Conservation (phyloP, 148 eudicot species). For the Gaultheria prostrata region DNA sequence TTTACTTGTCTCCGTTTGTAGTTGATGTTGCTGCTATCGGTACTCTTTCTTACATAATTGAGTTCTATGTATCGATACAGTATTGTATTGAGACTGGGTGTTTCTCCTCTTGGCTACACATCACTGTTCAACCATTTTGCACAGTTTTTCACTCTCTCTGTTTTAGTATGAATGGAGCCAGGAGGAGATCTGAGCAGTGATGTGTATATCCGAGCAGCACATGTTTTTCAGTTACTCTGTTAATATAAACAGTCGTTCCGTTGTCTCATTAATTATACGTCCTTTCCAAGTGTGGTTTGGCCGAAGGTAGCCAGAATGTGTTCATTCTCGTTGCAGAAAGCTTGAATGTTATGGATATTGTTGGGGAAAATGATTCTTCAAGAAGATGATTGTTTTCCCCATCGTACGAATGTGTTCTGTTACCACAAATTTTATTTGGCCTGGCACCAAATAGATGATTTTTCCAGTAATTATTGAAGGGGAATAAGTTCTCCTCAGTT, state of each 20-base stretch:
- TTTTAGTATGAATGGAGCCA: too few relatives aligned
- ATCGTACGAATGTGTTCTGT: not conserved
- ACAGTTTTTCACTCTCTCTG: not conserved
- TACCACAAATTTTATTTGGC: not conserved
- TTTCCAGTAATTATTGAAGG: not conserved
- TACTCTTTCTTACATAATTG: not conserved
- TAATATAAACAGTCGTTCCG: not conserved
- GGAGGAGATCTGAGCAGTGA: not conserved
- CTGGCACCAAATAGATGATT: not conserved
- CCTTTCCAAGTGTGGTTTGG: not conserved
- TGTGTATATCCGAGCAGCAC: not conserved
- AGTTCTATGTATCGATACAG: not conserved
- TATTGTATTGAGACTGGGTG: not conserved
- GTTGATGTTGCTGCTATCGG: not conserved
- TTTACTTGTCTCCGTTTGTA: not conserved
- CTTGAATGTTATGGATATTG: not conserved
- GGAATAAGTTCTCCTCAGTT: not conserved
- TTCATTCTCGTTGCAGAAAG: not conserved
- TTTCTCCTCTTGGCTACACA: not conserved
- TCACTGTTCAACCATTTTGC: not conserved
- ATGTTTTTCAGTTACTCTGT: not conserved
- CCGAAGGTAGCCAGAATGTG: not conserved
- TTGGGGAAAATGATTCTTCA: not conserved
- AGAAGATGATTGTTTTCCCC: not conserved
- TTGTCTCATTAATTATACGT: not conserved